These are phyloP conservation scores for Starmerella powellii DNA, from an alignment of 805 yeast species.

Conservation along the genomic window DNA sequence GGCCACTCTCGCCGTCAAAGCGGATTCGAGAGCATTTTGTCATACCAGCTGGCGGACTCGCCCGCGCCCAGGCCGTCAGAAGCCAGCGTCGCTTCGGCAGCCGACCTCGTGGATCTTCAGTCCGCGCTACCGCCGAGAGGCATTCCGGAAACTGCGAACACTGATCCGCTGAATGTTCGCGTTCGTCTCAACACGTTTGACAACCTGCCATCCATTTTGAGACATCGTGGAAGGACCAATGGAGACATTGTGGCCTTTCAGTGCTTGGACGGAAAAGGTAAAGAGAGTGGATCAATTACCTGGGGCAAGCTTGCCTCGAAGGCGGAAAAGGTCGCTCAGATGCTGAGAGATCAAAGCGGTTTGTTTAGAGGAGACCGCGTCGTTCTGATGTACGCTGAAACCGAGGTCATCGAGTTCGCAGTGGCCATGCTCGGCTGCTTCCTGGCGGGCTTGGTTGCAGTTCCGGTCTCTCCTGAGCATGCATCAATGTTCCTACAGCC, in stretches of 20 bases:
- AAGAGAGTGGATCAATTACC: constrained; percentile 58
- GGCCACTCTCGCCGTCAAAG: constrained; percentile 19
- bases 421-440: constrained; percentile 84
- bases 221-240: constrained; percentile 57
- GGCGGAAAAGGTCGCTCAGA: constrained; percentile 81
- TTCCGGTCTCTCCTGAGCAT: constrained; percentile 67
- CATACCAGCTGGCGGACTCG: constrained; percentile 13
- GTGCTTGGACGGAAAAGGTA: constrained; percentile 66
- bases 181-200: constrained; percentile 34
- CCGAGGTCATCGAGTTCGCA: constrained; percentile 74
- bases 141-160: constrained; percentile 24
- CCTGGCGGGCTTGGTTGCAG: constrained; percentile 86
- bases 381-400: constrained; percentile 66
- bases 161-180: constrained; percentile 31
- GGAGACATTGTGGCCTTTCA: constrained; percentile 60
- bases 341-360: constrained; percentile 59
- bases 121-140: constrained; percentile 24
- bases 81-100: not conserved
- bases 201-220: constrained; percentile 56
- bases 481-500: constrained; percentile 33
- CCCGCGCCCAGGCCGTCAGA: constrained; percentile 1
- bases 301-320: constrained; percentile 82
- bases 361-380: constrained; percentile 75
- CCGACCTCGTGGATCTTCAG: constrained; percentile 17
- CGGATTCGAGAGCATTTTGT: constrained; percentile 18